Evolutionary conservation across 2,329 filamentous ascomycete genomes (phyloP), one percentile per base, ranked within the genome.

Genomic region (Monilinia aucupariae): DNA sequence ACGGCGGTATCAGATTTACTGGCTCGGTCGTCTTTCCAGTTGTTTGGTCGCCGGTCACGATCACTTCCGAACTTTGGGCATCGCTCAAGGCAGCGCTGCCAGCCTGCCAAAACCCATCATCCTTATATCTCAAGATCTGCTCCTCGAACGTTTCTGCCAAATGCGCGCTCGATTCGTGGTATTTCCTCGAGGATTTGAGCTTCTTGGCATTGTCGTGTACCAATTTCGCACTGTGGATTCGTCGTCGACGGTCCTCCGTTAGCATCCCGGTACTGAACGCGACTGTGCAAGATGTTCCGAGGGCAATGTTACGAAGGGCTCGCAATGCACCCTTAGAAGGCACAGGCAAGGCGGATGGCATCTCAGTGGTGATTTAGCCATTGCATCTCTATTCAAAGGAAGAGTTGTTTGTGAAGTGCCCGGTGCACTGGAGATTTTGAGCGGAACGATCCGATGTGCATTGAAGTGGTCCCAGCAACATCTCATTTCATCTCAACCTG

Each of bases 251-350:
- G 72, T 85, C 82, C 72, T 85, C 82, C 63, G 82, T 77, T 62
- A 85, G 75, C 32, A 82, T 71, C 9, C 71, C 73, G 51, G 70
- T 65, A 20, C 69, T 69, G 64, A 74, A 65, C 56, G 80, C 78
- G 62, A 85, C 77, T 49, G 82, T 84, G 70, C 81, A 85, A 10
- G 82, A 83, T 2, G 82, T 84, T 58, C 82, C 82, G 20, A 85
- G 73, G 62, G 82, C 78, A 64, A 84, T 77, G 66, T 81, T 79
- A 65, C 81, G 81, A 43, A 85, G 79, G 64, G 81, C 79, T 72
- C 81, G 79, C 67, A 85, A 77, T 64, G 80, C 81, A 64, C 80
- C 80, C 74, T 81, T 81, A 45, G 82, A 84, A 54, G 81, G 82
- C 62, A 82, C 78, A 64, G 79, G 79, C 63, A 79, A 74, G 56